phyloP scores from a whole-genome alignment of 306 rosid species.

The Ochetophila trinervis region DNA sequence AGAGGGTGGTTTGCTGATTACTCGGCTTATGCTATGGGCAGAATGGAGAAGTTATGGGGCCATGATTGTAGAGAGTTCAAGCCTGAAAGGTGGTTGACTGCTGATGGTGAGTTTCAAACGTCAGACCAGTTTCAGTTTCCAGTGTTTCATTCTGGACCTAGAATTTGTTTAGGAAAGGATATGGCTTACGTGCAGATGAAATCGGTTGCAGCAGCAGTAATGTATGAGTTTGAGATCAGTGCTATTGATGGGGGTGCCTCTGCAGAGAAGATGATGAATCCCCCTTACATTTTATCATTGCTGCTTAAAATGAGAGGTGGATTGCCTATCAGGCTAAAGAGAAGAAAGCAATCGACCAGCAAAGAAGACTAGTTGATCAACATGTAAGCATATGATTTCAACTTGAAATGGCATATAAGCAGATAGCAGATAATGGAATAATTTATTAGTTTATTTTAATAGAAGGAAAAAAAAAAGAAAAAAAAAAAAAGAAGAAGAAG shows the following conservation, averaged over 20 bases:
- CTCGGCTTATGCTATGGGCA: constrained; percentile 29
- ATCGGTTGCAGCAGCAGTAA: constrained; percentile 20
- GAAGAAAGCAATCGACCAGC: neutral
- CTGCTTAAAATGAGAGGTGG: constrained; percentile 27
- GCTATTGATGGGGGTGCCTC: constrained; percentile 12
- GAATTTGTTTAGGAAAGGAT: constrained; percentile 30
- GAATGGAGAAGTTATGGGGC: constrained; percentile 33
- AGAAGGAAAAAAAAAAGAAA: too few species aligned
- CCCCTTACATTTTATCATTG: constrained; percentile 15
- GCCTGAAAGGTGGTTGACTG: constrained; percentile 29
- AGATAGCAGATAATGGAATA: too few species aligned
- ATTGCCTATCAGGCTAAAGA: constrained; percentile 6
- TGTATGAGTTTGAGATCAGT: constrained; percentile 20
- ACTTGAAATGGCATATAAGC: too few species aligned
- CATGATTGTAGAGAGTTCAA: constrained; percentile 19
- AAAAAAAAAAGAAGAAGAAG: too few species aligned
- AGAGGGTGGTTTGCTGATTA: constrained; percentile 25
- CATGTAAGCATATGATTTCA: too few species aligned
- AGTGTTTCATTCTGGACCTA: constrained; percentile 31
- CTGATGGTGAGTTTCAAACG: constrained; percentile 14
- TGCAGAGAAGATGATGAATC: constrained; percentile 17
- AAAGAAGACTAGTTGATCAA: neutral
- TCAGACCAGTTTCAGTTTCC: constrained; percentile 13
- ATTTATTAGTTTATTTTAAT: too few species aligned
- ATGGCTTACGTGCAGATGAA: constrained; percentile 37